Evolutionary conservation across 139 green algal species (phyloP), one percentile per base, ranked within the genome.

Genomic region (Chlamydomonas sp.): DNA sequence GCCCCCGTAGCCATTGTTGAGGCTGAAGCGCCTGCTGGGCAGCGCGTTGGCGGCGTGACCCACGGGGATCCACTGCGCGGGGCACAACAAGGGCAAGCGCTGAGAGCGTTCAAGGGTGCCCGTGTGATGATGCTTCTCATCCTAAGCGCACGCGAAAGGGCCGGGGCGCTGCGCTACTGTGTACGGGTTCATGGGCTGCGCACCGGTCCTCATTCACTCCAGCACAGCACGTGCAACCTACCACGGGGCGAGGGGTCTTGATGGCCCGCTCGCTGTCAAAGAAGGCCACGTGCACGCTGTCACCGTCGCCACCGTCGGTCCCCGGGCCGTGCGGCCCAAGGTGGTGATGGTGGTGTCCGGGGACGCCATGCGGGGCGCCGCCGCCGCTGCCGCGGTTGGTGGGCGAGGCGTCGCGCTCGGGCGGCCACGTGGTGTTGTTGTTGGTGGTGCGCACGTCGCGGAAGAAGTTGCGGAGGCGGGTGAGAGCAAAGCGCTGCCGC

Each of bases 341-440:
- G n/a, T 9, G 31, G 31, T 49, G 31, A 49, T 71, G 12, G 12
- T 71, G 12, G 10, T 10, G 10, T 14, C 66, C 66, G 10, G 66
- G 66, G 66, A 10, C 66, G 66, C 66, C 66, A 14, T 14, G 10
- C 17, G 57, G 58, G 6, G 17, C 57, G 10, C 75, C 75, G 62
- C 7, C 58, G 17, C 62, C 72, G 69, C 31, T 74, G 83, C 73
- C 64, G 75, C 77, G 82, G n/a, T 49, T 78, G 49, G 71, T 79
- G 60, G 82, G 82, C 31, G 75, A 77, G 61, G 63, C 20, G 74
- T 88, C 75, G 1, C 84, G 75, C 84, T 88, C 84, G 4, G 84
- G 84, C 64, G 84, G 84, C 84, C 84, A 88, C 15, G 64, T 78
- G 63, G 84, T 83, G 64, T 88, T 88, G 66, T 88, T 88, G 84